Conservation (phyloP, 1,139 yeast genomes). For the Magnusiomyces fungicola region DNA sequence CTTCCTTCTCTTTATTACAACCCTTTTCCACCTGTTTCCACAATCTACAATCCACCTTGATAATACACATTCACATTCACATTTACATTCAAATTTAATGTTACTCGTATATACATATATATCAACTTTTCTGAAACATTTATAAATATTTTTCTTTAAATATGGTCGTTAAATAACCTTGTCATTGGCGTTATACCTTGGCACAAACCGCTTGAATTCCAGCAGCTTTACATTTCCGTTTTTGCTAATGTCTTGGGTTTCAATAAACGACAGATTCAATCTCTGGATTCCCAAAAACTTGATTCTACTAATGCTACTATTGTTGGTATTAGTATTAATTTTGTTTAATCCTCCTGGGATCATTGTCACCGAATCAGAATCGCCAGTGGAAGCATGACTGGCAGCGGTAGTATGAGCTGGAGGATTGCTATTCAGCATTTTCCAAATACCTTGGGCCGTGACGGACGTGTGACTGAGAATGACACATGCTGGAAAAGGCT, state of each 20-base stretch:
- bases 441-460: background rate
- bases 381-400: too few relatives aligned
- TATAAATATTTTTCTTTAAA: background rate
- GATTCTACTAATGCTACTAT: too few relatives aligned
- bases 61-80: background rate
- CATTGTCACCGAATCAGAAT: too few relatives aligned
- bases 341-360: too few relatives aligned
- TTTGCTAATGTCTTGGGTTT: background rate
- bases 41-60: background rate
- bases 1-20: background rate
- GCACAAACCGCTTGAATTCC: background rate
- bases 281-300: too few relatives aligned
- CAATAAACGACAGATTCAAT: background rate
- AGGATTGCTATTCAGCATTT: background rate
- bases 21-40: background rate
- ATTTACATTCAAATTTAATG: background rate
- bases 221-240: background rate
- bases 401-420: too few relatives aligned
- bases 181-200: background rate
- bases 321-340: too few relatives aligned
- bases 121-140: background rate
- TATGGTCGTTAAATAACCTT: background rate
- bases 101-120: background rate
- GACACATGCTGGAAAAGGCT: constrained; percentile 1
- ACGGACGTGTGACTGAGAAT: constrained; percentile 2